Evolutionary conservation across 1,284 basidiomycete genomes (phyloP), one percentile per base, ranked within the genome.

Genomic region (Tremellales sp.): DNA sequence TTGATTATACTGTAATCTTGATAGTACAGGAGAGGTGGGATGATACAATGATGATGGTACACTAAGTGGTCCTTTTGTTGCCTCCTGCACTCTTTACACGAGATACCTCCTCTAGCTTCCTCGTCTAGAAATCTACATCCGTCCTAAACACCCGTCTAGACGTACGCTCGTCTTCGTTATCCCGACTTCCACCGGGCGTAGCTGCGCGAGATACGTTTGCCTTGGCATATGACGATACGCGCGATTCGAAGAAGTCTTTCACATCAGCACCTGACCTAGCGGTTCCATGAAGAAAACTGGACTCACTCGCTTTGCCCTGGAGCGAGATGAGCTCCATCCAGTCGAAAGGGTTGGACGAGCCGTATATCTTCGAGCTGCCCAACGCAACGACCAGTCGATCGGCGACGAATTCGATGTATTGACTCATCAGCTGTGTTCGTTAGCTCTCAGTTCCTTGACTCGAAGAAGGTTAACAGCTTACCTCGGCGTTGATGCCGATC

Each of bases 351-450:
- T 91, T 91, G 4, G 79, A 77, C 1, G 78, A 76, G 55, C 83
- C 76, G 75, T 89, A 96, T 48, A 82, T 69, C 72, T 89, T 91
- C 17, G 82, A 77, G 57, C 85, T 87, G 23, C 89, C 64, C n/a
- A 94, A 77, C 1, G 86, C 80, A 3, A 86, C 82, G 23, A 93
- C 81, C 1, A 97, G 79, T 43, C 92, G 58, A 67, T 97, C 93
- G 15, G 93, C 92, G 27, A 96, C 90, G 60, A 93, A 97, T 70
- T 94, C 88, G 58, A 97, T 96, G 76, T 96, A 97, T 64, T 89
- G 89, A 65, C 84, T 80, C 89, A 92, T 91, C 17, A 89, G 78
- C 47, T 78, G 77, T 15, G n/a, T n/a, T 12, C 11, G 26, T 36
- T 11, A 24, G 13, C 24, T 31, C 27, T 19, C 13, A n/a, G n/a